Base-by-base conservation (phyloP, 169 alveolate genomes). In the Plasmodium knowlesi region DNA sequence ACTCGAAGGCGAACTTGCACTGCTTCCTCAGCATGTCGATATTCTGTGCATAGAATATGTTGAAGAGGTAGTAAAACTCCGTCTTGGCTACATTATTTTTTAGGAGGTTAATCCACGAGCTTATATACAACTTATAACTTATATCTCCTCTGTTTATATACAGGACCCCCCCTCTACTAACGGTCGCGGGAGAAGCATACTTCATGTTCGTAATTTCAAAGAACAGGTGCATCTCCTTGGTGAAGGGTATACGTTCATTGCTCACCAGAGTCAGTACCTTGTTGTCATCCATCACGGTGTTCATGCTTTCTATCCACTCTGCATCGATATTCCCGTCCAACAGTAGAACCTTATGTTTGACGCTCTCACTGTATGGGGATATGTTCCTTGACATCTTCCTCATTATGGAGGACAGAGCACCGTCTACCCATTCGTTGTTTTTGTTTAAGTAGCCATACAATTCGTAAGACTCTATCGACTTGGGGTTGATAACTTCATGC, bases 141-240 rank as follows among this genome's bases (percentile, higher is more conserved):
- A 98, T 97, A 97, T 99, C 99, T 88, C 98, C 96, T 95, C 97
- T 99, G 95, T 99, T 98, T 61, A 99, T 98, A 95, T 97, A 99
- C 83, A 99, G 97, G 95, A 99, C 99, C 73, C 99, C 99, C 32
- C 99, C 99, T 86, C 99, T 96, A n/a, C 99, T 97, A 19, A 99
- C 99, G 2, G 99, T 99, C 6, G 99, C 99, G 16, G 99, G 99
- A 34, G 99, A 98, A 14, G 99, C 99, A 93, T 98, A 98, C 97
- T 97, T 98, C 82, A 99, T 96, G 93, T 97, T 97, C 6, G 98
- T 98, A 74, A 98, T 97, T 96, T 99, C 99, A 74, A 99, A 98
- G 25, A 99, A 96, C 85, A 99, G 95, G 91, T 99, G 98, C 98
- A 98, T 98, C 85, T 98, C 98, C 74, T 98, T 98, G 92, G 98